Percentiles rank a stretch among this genome's conserved stretches.
Evolutionary conservation across 805 yeast species (phyloP).

Genomic region (Starmerella apis): DNA sequence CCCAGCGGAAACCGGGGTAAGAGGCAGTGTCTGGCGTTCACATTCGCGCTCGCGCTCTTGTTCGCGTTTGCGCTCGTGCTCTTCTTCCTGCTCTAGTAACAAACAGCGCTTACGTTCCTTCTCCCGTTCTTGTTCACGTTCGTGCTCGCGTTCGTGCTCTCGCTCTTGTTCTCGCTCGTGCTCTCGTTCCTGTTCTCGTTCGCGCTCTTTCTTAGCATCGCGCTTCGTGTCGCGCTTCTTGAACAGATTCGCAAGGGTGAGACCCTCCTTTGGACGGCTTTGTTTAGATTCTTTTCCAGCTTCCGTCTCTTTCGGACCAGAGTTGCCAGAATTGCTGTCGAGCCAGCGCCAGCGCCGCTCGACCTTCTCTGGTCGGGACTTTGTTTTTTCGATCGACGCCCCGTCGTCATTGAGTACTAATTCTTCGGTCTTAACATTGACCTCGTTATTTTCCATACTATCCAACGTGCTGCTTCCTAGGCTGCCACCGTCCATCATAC

Average conservation of each 20-base stretch:
- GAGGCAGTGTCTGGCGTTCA: neutral
- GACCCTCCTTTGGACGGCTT: neutral
- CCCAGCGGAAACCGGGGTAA: neutral
- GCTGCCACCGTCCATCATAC: neutral
- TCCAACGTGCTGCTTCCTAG: neutral
- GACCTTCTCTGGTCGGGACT: constrained; percentile 1
- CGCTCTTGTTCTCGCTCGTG: neutral
- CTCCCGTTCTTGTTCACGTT: neutral
- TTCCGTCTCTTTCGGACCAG: constrained; percentile 9
- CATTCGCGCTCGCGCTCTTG: neutral
- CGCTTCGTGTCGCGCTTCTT: constrained; percentile 21
- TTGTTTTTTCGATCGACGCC: neutral
- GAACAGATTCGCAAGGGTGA: constrained; percentile 23
- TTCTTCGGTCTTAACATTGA: too few relatives aligned
- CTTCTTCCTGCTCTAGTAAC: neutral
- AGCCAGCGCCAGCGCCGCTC: constrained; percentile 26
- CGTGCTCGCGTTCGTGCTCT: neutral
- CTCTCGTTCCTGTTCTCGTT: neutral
- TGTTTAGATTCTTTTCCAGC: constrained; percentile 13
- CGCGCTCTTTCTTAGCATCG: neutral
- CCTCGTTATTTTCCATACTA: too few relatives aligned
- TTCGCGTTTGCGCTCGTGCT: neutral
- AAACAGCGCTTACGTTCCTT: too few relatives aligned
- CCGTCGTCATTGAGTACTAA: too few relatives aligned
- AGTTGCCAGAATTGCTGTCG: constrained; percentile 9